A percentile compares a stretch with the other conserved stretches of the same genome.
Conservation (phyloP, 1,139 yeast genomes). For the Nakaseomyces glabratus region DNA sequence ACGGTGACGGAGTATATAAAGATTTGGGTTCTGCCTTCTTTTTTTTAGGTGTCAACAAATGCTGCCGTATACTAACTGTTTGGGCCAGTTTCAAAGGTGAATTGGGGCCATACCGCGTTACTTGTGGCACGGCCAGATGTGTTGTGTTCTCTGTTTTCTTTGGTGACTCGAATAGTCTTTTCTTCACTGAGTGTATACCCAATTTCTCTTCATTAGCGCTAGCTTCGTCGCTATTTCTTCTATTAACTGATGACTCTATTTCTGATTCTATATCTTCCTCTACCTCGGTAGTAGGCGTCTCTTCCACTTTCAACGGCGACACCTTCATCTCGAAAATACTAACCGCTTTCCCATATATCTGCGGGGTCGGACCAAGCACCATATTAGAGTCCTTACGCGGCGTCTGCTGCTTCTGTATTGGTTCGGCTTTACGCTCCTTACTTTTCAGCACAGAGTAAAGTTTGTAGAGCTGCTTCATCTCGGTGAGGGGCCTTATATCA, state of each 20-base stretch:
- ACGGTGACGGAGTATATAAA: constrained; percentile 26
- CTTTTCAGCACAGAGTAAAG: constrained; percentile 24
- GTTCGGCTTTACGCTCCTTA: constrained; percentile 1
- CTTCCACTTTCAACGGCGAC: constrained; percentile 18
- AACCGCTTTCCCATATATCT: constrained; percentile 29
- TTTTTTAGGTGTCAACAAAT: constrained; percentile 9
- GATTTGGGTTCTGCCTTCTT: constrained; percentile 4
- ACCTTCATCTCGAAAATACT: constrained; percentile 29
- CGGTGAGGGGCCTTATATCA: constrained; percentile 24
- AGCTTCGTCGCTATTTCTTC: neutral
- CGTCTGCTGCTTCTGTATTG: too few relatives aligned
- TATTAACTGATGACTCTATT: too few relatives aligned
- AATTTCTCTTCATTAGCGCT: neutral
- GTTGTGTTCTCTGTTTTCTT: neutral
- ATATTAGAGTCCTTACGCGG: neutral
- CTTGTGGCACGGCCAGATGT: neutral
- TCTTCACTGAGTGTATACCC: neutral
- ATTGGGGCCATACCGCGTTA: constrained; percentile 24
- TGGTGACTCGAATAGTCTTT: neutral
- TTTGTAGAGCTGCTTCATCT: constrained; percentile 25
- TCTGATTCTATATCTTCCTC: too few relatives aligned
- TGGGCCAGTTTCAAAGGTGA: constrained; percentile 25
- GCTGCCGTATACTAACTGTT: constrained; percentile 10
- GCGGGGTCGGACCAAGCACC: constrained; percentile 32
- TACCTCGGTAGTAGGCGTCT: constrained; percentile 4